Conservation (phyloP, 768 basidiomycete genomes). For the Leccinum disarticulatum region DNA sequence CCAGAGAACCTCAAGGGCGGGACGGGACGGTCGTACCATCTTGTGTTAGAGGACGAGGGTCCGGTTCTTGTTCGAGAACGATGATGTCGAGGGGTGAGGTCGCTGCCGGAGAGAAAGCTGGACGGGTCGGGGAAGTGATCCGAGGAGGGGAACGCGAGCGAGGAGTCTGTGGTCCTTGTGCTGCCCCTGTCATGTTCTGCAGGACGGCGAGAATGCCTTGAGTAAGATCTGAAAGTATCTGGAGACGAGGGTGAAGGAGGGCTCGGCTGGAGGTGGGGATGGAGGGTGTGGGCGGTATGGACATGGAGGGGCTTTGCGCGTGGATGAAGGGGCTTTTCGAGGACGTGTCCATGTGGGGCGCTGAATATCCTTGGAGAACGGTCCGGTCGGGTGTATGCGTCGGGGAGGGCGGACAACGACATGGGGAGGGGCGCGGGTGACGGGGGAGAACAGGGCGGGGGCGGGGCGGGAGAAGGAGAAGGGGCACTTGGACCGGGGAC, state of each 20-base stretch:
- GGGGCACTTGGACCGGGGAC: background rate
- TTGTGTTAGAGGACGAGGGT: slow-evolving; percentile 44
- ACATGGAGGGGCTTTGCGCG: slow-evolving; percentile 14
- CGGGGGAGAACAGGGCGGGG: background rate
- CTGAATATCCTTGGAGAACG: slow-evolving; percentile 53
- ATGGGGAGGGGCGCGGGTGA: slow-evolving; percentile 11
- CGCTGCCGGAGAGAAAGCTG: slow-evolving; percentile 24
- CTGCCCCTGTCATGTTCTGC: slow-evolving; percentile 26
- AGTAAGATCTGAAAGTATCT: slow-evolving; percentile 14
- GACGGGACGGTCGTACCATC: slow-evolving; percentile 46
- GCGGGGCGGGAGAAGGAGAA: background rate
- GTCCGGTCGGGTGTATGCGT: slow-evolving; percentile 17
- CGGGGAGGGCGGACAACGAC: slow-evolving; percentile 20
- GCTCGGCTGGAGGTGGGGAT: slow-evolving; percentile 41
- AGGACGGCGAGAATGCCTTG: slow-evolving; percentile 26
- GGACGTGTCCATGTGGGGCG: slow-evolving; percentile 55
- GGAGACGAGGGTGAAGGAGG: slow-evolving; percentile 32
- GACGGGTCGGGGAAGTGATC: slow-evolving; percentile 26
- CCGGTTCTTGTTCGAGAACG: slow-evolving; percentile 60
- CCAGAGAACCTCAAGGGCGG: slow-evolving; percentile 63
- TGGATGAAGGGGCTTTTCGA: slow-evolving; percentile 30
- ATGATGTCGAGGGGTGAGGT: slow-evolving; percentile 39
- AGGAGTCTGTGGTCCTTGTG: slow-evolving; percentile 28
- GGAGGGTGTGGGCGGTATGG: slow-evolving; percentile 44
- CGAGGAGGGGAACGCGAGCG: slow-evolving; percentile 28